These are phyloP conservation scores for Xylariaceae sp. DNA, from an alignment of 2,329 filamentous ascomycete genomes.

Conservation along the genomic window DNA sequence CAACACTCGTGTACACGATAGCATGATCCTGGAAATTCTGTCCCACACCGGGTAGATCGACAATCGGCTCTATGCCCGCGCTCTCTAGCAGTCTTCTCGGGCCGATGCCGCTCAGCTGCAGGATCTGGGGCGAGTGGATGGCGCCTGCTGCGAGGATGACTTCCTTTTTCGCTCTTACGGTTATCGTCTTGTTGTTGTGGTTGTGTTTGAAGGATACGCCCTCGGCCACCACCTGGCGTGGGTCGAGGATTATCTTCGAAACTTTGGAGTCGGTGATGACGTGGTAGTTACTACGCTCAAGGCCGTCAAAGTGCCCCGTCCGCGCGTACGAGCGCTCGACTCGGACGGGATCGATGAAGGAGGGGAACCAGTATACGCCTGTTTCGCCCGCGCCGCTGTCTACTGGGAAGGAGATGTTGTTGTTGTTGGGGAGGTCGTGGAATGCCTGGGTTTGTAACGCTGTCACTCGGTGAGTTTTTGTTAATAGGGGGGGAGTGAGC, in stretches of 20 bases:
- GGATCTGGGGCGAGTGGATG: conserved; percentile 34
- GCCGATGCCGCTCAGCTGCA: conserved; percentile 35
- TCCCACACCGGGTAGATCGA: conserved; percentile 43
- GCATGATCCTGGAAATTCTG: conserved; percentile 45
- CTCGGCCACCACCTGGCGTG: conserved; percentile 25
- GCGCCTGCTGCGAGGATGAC: conserved; percentile 40
- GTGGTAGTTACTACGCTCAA: conserved; percentile 31
- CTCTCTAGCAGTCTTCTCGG: conserved; percentile 38
- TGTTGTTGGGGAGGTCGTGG: conserved; percentile 34
- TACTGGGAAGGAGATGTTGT: conserved; percentile 33
- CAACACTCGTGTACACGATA: conserved; percentile 26
- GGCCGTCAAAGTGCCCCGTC: conserved; percentile 34
- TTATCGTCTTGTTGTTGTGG: conserved; percentile 15
- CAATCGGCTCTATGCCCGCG: conserved; percentile 36
- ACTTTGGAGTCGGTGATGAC: conserved; percentile 29
- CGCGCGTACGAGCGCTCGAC: conserved; percentile 35
- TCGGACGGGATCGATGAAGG: conserved; percentile 35
- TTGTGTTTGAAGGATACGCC: conserved; percentile 29
- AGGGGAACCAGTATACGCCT: conserved; percentile 40
- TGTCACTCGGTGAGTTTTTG: conserved; percentile 1
- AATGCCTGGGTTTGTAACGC: conserved; percentile 33
- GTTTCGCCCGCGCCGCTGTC: conserved; percentile 37
- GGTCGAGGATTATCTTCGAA: conserved; percentile 26
- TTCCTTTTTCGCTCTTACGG: conserved; percentile 33
- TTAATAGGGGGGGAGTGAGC: neutral